Conservation (phyloP, 768 basidiomycete species). For the Gloeophyllum trabeum region DNA sequence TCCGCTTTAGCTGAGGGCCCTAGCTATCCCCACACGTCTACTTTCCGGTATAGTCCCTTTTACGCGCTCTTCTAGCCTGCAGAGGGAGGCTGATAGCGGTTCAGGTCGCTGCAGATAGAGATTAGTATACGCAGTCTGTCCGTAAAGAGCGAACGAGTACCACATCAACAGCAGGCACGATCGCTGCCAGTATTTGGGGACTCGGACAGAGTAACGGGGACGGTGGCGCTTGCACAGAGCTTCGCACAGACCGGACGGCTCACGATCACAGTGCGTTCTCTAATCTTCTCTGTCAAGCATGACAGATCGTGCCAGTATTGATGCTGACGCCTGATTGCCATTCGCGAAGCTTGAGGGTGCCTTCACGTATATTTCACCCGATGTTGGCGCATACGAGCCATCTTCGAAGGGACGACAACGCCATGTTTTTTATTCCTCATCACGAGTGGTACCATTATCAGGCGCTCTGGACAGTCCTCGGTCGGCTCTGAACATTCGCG, state of each 20-base stretch:
- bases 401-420: conserved; percentile 15
- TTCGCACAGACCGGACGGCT: conserved; percentile 42
- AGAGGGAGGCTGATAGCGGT: neutral
- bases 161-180: conserved; percentile 14
- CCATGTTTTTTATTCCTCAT: conserved; percentile 40
- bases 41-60: conserved; percentile 3
- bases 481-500: conserved; percentile 13
- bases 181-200: conserved; percentile 45
- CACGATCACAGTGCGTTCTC: conserved; percentile 40
- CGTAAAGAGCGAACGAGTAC: conserved; percentile 31
- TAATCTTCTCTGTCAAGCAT: too few species aligned
- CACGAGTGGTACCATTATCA: conserved; percentile 30
- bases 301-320: conserved; percentile 1
- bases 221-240: conserved; percentile 41
- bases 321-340: conserved; percentile 5
- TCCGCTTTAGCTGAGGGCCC: neutral
- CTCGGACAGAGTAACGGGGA: conserved; percentile 49
- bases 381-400: conserved; percentile 5
- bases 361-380: conserved; percentile 4
- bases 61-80: neutral
- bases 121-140: conserved; percentile 53
- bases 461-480: conserved; percentile 8
- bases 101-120: conserved; percentile 31
- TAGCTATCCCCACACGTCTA: conserved; percentile 3
- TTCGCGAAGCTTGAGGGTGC: conserved; percentile 2